Percentiles rank a stretch among this genome's conserved stretches.
phyloP scores from a whole-genome alignment of 169 alveolate genomes.

The Toxoplasma gondii region DNA sequence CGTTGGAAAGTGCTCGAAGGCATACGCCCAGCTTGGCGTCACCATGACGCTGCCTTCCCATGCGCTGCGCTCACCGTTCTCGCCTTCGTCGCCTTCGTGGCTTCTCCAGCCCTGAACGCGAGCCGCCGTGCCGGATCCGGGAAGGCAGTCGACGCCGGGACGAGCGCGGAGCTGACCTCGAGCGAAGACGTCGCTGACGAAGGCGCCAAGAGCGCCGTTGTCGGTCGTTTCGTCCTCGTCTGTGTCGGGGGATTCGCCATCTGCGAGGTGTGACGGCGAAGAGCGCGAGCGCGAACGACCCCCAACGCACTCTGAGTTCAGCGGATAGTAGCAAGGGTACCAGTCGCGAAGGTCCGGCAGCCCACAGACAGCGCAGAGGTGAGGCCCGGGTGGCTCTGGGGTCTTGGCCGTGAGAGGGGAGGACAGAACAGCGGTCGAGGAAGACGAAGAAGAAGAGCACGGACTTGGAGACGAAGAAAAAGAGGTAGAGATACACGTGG shows the following conservation, averaged over 20 bases:
- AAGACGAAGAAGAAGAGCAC: not conserved
- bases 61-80: not conserved
- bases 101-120: not conserved
- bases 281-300: not conserved
- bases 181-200: not conserved
- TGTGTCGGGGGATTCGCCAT: not conserved
- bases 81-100: slow-evolving; percentile 4
- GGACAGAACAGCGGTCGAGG: not conserved
- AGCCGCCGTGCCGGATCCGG: not conserved
- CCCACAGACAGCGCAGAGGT: not conserved
- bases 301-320: slow-evolving; percentile 1
- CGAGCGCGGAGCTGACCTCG: not conserved
- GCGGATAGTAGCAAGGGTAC: slow-evolving; percentile 27
- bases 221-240: slow-evolving; percentile 4
- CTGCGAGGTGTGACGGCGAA: not conserved
- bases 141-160: not conserved
- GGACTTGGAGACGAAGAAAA: not conserved
- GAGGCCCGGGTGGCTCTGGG: not conserved
- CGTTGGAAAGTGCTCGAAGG: not conserved
- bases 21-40: slow-evolving; percentile 39
- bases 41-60: slow-evolving; percentile 20
- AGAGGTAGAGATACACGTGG: not conserved
- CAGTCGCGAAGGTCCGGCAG: slow-evolving; percentile 34
- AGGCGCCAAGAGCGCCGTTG: slow-evolving; percentile 30
- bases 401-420: too few species aligned